These are phyloP conservation scores for Herpetomonas tarakana DNA, from an alignment of 208 protist species.

Conservation along the genomic window DNA sequence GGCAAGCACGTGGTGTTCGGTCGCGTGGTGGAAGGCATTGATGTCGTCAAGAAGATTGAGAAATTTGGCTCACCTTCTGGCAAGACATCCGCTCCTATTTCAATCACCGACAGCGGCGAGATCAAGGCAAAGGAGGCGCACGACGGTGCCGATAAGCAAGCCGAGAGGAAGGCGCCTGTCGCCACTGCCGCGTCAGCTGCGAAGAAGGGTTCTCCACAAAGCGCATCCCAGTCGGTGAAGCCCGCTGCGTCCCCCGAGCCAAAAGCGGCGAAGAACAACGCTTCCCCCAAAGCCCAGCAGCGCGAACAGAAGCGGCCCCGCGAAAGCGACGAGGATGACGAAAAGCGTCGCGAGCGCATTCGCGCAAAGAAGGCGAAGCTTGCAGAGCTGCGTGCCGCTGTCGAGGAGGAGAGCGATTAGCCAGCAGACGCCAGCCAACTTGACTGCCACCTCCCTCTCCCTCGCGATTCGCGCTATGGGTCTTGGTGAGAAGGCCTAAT, in stretches of 20 bases:
- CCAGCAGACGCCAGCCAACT: no score
- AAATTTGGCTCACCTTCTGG: slow-evolving; percentile 60
- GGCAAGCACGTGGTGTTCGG: slow-evolving; percentile 98
- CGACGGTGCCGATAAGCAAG: slow-evolving; percentile 3
- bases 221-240: slow-evolving; percentile 5
- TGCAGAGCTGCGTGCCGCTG: slow-evolving; percentile 38
- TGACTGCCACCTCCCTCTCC: neutral
- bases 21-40: slow-evolving; percentile 80
- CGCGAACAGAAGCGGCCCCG: slow-evolving; percentile 19
- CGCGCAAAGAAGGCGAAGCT: slow-evolving; percentile 64
- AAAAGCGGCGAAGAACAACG: neutral
- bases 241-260: slow-evolving; percentile 1
- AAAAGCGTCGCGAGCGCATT: slow-evolving; percentile 50
- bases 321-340: slow-evolving; percentile 30
- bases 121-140: slow-evolving; percentile 23
- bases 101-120: slow-evolving; percentile 81
- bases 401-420: slow-evolving; percentile 22
- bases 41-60: slow-evolving; percentile 85
- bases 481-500: no score
- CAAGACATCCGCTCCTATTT: slow-evolving; percentile 61
- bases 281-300: slow-evolving; percentile 12
- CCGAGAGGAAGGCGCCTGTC: slow-evolving; percentile 2
- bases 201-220: neutral
- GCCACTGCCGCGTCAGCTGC: no score
- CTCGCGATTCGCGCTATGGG: no score